Evolutionary conservation across 2,329 filamentous ascomycete species (phyloP), one percentile per base, ranked within the genome.

Genomic region (Helminthosporium solani): DNA sequence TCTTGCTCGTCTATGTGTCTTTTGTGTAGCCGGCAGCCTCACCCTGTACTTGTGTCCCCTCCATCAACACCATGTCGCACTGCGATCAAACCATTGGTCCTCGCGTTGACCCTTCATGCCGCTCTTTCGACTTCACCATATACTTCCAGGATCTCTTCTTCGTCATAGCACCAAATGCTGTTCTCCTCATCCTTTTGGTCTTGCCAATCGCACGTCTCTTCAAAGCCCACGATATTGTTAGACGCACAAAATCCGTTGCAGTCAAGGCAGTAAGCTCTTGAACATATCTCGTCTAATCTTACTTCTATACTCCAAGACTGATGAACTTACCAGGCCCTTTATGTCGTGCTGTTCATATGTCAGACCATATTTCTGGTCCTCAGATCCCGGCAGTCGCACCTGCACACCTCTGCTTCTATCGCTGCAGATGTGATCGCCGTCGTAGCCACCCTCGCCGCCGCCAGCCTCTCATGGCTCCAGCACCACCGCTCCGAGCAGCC

Each of bases 121-220:
- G 45, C 28, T 42, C 45, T 20, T 47, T 47, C 40, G 45, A 47
- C 28, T 47, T 47, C 35, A 47, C 45, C 30, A 39, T 47, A 39
- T 40, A 33, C 23, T 47, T 47, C 20, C 16, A 43, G 20, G 45
- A 47, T 35, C 18, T 43, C 19, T 42, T 40, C 40, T 47, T 47
- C 35, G 20, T 34, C n/a, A 40, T 36, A 27, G 28, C 23, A 42
- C 45, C 45, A 36, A 43, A 38, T 33, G 45, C 40, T 12, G 28
- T 34, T 6, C 31, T 47, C 18, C 35, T 47, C 23, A 12, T 40
- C n/a, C 45, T 47, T 15, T 19, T 40, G 12, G 19, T 16, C 14
- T 21, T 43, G 25, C 44, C 38, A 33, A 18, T 37, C 19, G 33
- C 25, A 20, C 44, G 39, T 38, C 33, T 46, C 21, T 23, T 38